Percentiles rank a stretch among this genome's conserved stretches.
phyloP scores from a whole-genome alignment of 108 stramenopile genomes.

The Epithemia pelagica region DNA sequence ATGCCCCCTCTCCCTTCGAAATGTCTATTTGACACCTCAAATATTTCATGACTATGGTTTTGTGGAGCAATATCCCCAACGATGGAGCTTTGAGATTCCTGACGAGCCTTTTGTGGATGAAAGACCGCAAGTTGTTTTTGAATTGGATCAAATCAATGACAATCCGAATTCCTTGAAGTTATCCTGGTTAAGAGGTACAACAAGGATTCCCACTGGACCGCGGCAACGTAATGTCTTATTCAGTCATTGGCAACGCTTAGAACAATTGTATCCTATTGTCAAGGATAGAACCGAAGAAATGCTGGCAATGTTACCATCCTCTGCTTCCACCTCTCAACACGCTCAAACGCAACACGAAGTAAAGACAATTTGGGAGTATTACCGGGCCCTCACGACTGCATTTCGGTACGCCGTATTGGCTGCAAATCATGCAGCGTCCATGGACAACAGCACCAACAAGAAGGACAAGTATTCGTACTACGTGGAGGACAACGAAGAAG shows the following conservation, averaged over 20 bases:
- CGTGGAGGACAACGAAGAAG: neutral
- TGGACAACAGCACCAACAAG: neutral
- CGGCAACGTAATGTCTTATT: neutral
- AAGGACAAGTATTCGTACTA: neutral
- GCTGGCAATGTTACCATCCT: neutral
- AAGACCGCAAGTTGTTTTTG: neutral
- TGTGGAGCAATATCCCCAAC: constrained; percentile 67
- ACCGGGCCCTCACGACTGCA: neutral
- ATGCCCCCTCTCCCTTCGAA: neutral
- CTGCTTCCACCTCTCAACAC: neutral
- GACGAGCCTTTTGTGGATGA: constrained; percentile 2
- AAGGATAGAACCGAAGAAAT: neutral
- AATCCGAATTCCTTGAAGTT: neutral
- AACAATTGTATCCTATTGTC: neutral
- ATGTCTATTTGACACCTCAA: constrained; percentile 36
- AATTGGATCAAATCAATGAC: neutral
- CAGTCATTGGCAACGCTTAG: neutral
- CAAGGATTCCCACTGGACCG: neutral
- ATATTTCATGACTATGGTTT: constrained; percentile 72
- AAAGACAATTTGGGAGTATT: neutral
- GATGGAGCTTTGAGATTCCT: constrained; percentile 40
- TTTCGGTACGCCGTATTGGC: neutral
- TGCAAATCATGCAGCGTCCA: neutral
- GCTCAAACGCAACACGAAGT: neutral
- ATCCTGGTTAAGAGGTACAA: neutral